Base-by-base conservation (phyloP, 2,329 filamentous ascomycete genomes). In the Ophiostoma montium region DNA sequence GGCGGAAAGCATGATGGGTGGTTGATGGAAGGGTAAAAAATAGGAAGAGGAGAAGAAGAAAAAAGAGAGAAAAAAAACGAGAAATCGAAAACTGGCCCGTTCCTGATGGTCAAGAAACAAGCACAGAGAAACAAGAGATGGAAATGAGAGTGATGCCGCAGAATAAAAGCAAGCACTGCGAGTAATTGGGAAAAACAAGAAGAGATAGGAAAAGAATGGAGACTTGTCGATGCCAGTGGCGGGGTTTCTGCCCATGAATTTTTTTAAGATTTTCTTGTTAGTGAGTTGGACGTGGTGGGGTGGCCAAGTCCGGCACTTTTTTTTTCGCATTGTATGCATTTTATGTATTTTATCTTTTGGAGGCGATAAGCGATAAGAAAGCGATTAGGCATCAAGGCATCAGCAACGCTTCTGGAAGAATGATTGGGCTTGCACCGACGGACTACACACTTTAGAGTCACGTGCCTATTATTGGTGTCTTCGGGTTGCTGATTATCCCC, bases 1-100 rank as follows among this genome's bases (percentile, higher is more conserved):
- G 54, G 78, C 70, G 54, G 80, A 83, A 62, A 81, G 72, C 78
- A 83, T 83, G 41, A 64, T 78, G 68, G 67, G 23, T 8, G 23
- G 8, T 27, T 27, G 15, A 21, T 21, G 33, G 18, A 32, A 32
- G 47, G 23, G 33, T 16, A 21, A n/a, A n/a, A 27, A 8, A 27
- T 27, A 27, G 23, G 8, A 8, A 27, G 23, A 15, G 38, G 7
- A 16, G 21, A 23, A 10, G 21, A 12, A 44, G 35, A 27, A 19
- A 11, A 19, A 41, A 19, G 16, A 35, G 5, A 16, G 30, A 9
- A 21, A 18, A 13, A 21, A 12, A 18, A 19, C 10, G 31, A 36
- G 27, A 30, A 35, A 23, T 16, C 27, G 23, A 31, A 35, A 30
- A 19, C 44, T 21, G 27, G 18, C 32, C 39, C 35, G 31, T 23